These are phyloP conservation scores for Oenanthe sinensis DNA, from an alignment of 129 eudicot genomes.

Conservation along the genomic window DNA sequence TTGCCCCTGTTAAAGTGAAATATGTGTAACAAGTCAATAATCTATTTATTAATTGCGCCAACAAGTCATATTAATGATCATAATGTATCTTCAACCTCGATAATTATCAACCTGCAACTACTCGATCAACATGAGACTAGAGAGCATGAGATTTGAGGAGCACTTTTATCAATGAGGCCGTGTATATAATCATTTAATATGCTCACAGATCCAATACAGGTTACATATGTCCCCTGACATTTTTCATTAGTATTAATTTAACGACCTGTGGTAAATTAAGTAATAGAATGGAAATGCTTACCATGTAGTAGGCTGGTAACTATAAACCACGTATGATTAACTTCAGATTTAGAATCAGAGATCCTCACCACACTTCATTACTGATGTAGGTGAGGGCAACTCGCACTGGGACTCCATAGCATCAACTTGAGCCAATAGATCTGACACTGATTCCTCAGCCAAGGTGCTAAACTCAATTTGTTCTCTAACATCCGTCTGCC, in stretches of 20 bases:
- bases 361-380: slow-evolving; percentile 61
- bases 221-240: neutral
- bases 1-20: slow-evolving; percentile 8
- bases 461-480: slow-evolving; percentile 77
- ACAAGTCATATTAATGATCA: neutral
- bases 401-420: slow-evolving; percentile 90
- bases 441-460: slow-evolving; percentile 96
- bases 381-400: slow-evolving; percentile 76
- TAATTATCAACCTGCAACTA: too few species aligned
- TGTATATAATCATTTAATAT: neutral
- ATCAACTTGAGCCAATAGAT: slow-evolving; percentile 88
- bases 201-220: neutral
- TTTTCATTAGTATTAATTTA: neutral
- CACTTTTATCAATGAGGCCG: neutral
- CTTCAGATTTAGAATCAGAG: slow-evolving; percentile 16
- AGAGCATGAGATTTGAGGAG: neutral
- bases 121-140: neutral
- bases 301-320: neutral
- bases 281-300: neutral
- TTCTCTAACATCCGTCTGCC: slow-evolving; percentile 49
- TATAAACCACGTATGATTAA: neutral
- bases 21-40: neutral
- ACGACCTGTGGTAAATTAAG: neutral
- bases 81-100: neutral
- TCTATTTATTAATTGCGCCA: neutral